Evolutionary conservation across 192 early-diverging fungal genomes (phyloP).

Genomic region (Neocallimastix lanati): DNA sequence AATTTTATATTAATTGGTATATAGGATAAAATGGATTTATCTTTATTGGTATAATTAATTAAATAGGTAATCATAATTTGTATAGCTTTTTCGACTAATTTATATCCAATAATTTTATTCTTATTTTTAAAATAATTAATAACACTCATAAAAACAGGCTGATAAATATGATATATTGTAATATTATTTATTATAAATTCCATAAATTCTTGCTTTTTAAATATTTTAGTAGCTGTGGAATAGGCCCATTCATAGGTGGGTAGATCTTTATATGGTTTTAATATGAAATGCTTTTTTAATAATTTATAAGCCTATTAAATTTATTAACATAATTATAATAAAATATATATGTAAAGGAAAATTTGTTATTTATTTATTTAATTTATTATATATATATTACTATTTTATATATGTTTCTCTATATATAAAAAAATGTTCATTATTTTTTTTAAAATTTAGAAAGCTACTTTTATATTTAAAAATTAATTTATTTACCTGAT

Average conservation of each 20-base stretch:
- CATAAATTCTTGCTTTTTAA: not conserved
- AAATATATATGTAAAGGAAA: not conserved
- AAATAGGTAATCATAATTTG: not conserved
- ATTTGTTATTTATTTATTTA: too few relatives aligned
- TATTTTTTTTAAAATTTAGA: too few relatives aligned
- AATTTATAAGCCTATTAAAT: not conserved
- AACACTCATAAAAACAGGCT: not conserved
- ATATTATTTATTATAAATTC: not conserved
- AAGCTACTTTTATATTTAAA: too few relatives aligned
- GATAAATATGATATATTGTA: not conserved
- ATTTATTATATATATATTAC: too few relatives aligned
- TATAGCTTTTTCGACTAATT: not conserved
- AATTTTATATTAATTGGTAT: too few relatives aligned
- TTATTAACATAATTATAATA: not conserved
- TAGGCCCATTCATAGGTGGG: not conserved
- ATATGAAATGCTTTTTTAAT: not conserved
- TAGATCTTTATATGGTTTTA: not conserved
- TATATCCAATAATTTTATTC: not conserved
- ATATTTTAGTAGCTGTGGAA: not conserved
- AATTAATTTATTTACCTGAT: not conserved
- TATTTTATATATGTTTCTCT: too few relatives aligned
- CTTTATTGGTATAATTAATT: too few relatives aligned
- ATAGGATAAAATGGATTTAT: too few relatives aligned
- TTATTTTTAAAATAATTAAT: not conserved
- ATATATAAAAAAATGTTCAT: too few relatives aligned